phyloP scores from a whole-genome alignment of 1,139 yeast genomes.

The Waltiozyma sp. region DNA sequence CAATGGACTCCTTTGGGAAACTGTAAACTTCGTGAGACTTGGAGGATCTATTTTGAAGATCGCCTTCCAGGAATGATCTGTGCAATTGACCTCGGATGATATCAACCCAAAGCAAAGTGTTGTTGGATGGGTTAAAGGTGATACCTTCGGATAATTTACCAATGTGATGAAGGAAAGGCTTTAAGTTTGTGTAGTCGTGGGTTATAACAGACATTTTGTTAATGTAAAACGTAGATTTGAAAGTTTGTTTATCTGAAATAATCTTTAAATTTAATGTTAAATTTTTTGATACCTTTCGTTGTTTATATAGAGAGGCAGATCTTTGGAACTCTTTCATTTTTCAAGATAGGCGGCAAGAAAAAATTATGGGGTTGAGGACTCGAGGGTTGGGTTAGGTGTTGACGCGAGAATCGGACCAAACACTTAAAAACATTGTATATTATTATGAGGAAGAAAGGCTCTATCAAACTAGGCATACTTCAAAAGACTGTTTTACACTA shows the following conservation, averaged over 20 bases:
- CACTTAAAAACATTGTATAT: not conserved
- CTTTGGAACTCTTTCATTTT: no score
- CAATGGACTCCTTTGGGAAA: slow-evolving; percentile 33
- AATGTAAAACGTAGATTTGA: no score
- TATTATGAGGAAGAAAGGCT: no score
- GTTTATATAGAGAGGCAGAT: no score
- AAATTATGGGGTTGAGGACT: no score
- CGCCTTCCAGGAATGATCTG: slow-evolving; percentile 25
- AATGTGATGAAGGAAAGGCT: slow-evolving; percentile 9
- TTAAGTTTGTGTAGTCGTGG: not conserved
- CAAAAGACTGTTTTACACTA: no score
- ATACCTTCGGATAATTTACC: slow-evolving; percentile 52
- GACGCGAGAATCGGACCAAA: not conserved
- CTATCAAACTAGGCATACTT: no score
- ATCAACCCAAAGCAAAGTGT: slow-evolving; percentile 60
- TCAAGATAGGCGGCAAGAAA: no score
- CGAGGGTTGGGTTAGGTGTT: not conserved
- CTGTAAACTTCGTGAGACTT: slow-evolving; percentile 28
- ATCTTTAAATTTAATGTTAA: no score
- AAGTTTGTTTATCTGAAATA: no score
- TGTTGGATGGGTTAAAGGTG: slow-evolving; percentile 46
- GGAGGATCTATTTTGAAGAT: slow-evolving; percentile 16
- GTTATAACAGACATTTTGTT: not conserved
- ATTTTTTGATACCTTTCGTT: no score
- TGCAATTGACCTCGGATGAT: slow-evolving; percentile 50